Conservation (phyloP, 1,139 yeast genomes). For the Pichia sp. region DNA sequence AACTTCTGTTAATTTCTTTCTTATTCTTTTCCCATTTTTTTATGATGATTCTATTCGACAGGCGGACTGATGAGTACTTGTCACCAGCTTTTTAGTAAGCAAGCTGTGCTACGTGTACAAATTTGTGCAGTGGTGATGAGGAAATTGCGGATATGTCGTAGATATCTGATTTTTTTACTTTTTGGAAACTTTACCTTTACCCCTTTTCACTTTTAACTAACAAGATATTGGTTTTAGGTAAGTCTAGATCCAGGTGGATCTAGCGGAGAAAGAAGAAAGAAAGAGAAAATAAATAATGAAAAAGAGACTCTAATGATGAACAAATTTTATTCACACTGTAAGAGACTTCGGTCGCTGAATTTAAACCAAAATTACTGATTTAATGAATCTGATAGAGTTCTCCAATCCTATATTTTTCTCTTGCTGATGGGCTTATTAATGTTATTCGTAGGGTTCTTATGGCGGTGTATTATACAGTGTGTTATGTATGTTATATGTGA, state of each 20-base stretch:
- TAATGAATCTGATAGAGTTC: conserved; percentile 59
- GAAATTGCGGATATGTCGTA: conserved; percentile 65
- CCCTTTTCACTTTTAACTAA: too few species aligned
- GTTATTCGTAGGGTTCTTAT: too few species aligned
- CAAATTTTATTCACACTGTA: conserved; percentile 32
- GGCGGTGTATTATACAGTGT: too few species aligned
- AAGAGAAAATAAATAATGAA: conserved; percentile 1
- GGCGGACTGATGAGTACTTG: conserved; percentile 63
- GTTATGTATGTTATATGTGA: too few species aligned
- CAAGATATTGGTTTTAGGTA: conserved; percentile 1
- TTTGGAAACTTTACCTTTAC: conserved; percentile 1
- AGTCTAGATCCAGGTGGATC: conserved; percentile 13
- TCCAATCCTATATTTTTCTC: neutral
- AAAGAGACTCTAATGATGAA: conserved; percentile 23
- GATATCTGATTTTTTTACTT: conserved; percentile 22
- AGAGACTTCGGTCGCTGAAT: conserved; percentile 26
- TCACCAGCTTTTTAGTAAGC: conserved; percentile 44
- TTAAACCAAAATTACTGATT: conserved; percentile 49
- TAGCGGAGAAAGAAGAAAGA: conserved; percentile 12
- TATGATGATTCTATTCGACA: conserved; percentile 55
- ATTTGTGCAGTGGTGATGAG: conserved; percentile 44
- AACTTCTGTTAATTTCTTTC: conserved; percentile 14
- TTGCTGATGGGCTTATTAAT: too few species aligned
- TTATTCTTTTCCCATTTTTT: conserved; percentile 29
- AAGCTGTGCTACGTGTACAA: conserved; percentile 63